A percentile compares a stretch with the other conserved stretches of the same genome.
phyloP scores from a whole-genome alignment of 768 basidiomycete species.

The Rhodotorula babjevae region DNA sequence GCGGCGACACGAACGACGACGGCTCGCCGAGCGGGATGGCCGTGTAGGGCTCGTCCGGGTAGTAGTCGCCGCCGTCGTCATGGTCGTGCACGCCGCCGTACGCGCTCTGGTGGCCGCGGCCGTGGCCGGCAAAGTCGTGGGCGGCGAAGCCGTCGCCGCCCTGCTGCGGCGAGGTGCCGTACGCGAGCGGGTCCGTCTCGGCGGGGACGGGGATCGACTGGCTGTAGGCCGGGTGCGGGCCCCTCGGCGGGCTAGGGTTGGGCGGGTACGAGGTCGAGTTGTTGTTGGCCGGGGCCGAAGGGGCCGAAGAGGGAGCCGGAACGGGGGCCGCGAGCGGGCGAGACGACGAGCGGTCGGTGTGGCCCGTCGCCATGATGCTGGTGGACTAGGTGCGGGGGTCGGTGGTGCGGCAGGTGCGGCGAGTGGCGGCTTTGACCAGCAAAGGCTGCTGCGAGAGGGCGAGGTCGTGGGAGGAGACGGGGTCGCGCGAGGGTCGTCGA shows the following conservation, averaged over 20 bases:
- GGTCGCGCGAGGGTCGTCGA: background rate
- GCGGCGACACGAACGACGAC: background rate
- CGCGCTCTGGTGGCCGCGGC: background rate
- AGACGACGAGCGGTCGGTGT: background rate
- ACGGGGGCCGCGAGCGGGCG: background rate
- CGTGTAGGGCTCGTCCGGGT: conserved; percentile 22
- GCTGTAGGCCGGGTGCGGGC: background rate
- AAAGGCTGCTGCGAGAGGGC: background rate
- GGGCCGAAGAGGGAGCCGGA: background rate
- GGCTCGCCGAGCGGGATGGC: conserved; percentile 12
- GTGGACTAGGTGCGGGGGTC: background rate
- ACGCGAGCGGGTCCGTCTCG: conserved; percentile 26
- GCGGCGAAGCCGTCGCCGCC: background rate
- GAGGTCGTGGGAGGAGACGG: background rate
- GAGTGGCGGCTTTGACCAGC: background rate
- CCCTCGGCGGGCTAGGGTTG: background rate
- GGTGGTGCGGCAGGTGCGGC: background rate
- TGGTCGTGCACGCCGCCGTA: background rate
- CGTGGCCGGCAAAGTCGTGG: conserved; percentile 6
- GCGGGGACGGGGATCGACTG: background rate
- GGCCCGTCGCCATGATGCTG: background rate
- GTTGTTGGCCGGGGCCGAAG: too few species aligned
- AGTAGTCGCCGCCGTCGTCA: too few species aligned
- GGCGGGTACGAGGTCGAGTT: background rate
- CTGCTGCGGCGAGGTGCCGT: conserved; percentile 22